A percentile compares a stretch with the other conserved stretches of the same genome.
phyloP scores from a whole-genome alignment of 495 filamentous ascomycete genomes.

The Lentithecium fluviatile region DNA sequence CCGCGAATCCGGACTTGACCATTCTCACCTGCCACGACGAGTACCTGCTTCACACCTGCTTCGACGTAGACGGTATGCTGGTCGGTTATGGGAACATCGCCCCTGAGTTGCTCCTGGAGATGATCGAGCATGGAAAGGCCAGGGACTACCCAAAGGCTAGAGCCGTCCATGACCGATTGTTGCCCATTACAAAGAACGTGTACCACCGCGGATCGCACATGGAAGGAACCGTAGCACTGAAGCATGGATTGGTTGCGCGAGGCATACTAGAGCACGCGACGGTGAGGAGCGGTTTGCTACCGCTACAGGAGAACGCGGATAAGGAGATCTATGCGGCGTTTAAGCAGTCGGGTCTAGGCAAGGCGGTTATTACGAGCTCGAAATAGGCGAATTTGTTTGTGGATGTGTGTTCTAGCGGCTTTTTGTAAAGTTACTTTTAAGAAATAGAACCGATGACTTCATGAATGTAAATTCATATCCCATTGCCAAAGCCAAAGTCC shows the following conservation, averaged over 20 bases:
- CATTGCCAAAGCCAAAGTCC: neutral
- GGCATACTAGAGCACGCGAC: slow-evolving; percentile 43
- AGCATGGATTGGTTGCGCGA: slow-evolving; percentile 42
- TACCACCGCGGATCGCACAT: slow-evolving; percentile 45
- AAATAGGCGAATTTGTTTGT: neutral
- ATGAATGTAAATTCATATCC: neutral
- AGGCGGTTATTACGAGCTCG: neutral
- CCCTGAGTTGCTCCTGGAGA: slow-evolving; percentile 41
- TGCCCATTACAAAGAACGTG: slow-evolving; percentile 41
- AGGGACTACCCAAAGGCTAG: slow-evolving; percentile 42
- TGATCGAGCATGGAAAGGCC: slow-evolving; percentile 43
- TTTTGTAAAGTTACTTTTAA: too few species aligned
- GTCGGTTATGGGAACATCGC: slow-evolving; percentile 47
- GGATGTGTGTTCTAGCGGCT: too few species aligned
- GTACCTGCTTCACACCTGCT: slow-evolving; percentile 44
- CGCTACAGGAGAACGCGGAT: slow-evolving; percentile 39
- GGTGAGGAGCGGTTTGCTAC: slow-evolving; percentile 39
- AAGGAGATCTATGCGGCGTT: slow-evolving; percentile 35
- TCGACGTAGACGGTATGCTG: slow-evolving; percentile 44
- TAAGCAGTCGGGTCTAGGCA: neutral
- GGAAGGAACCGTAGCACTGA: slow-evolving; percentile 43
- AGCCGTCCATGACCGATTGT: slow-evolving; percentile 40
- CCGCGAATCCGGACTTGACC: slow-evolving; percentile 41
- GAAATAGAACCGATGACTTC: too few species aligned
- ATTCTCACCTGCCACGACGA: slow-evolving; percentile 45